Evolutionary conservation across 495 filamentous ascomycete genomes (phyloP), one percentile per base, ranked within the genome.

Genomic region (Penicillium paradoxum): DNA sequence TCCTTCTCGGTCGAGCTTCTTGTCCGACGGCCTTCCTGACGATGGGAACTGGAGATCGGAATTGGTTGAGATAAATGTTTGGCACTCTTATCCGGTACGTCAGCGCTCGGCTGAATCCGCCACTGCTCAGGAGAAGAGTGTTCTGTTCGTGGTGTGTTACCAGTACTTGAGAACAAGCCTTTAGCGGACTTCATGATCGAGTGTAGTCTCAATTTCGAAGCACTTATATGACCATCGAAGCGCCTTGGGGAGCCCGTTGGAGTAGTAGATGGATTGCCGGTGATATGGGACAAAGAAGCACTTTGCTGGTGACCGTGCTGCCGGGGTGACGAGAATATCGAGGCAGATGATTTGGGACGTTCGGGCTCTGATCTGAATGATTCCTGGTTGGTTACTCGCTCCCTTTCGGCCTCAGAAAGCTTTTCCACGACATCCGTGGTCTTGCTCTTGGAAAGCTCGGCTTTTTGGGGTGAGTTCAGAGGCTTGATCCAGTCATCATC

Each of bases 401-500:
- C 29, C 18, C 49, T 56, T 9, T 54, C 52, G 30, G 49, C 18
- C 10, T 55, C 60, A 15, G 56, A 60, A 36, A 78, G 66, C n/a
- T 74, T 75, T 51, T 85, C 81, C 74, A 82, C 78, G 17, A 80
- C 68, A 56, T 87, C 83, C 0, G 78, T 66, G 17, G 81, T 78
- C 47, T 81, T 72, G 55, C 77, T 81, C 63, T 83, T 88, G 2
- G 70, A 47, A 15, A 84, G 52, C 32, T 70, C 69, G 7, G 79
- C 73, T 39, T 76, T 72, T 39, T 63, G 64, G 9, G 75, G 67
- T 22, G 74, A 66, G 19, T 57, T 69, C 49, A 85, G 76, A 4
- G 85, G 80, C 45, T 79, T 85, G 55, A 95, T 93, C 90, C 90
- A 95, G 56, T 95, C 90, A 62, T 91, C 89, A 30, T 85, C 82